These are phyloP conservation scores for Penicillium arizonense DNA, from an alignment of 495 filamentous ascomycete genomes.

Conservation along the genomic window DNA sequence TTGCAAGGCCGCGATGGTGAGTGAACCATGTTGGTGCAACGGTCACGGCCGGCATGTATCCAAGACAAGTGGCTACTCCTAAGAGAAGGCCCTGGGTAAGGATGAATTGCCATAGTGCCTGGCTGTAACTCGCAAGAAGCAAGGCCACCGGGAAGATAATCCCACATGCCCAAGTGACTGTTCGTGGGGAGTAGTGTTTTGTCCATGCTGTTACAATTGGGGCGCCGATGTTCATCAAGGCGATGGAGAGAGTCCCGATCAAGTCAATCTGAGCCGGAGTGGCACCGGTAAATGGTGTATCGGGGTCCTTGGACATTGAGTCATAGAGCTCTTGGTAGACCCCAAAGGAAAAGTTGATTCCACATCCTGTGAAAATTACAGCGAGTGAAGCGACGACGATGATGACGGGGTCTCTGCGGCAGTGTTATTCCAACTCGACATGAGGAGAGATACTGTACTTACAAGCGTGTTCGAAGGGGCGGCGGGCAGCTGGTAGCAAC, in stretches of 20 bases:
- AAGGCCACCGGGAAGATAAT: constrained; percentile 26
- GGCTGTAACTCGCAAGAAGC: constrained; percentile 35
- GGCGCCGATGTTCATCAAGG: constrained; percentile 44
- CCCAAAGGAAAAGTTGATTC: constrained; percentile 45
- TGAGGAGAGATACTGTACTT: neutral
- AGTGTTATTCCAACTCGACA: neutral
- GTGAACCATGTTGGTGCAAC: constrained; percentile 38
- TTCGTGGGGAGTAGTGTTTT: constrained; percentile 34
- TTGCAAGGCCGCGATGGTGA: constrained; percentile 31
- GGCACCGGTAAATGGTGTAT: constrained; percentile 37
- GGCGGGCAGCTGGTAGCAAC: neutral
- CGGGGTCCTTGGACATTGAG: constrained; percentile 25
- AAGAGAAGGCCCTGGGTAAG: constrained; percentile 39
- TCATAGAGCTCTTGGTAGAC: constrained; percentile 49
- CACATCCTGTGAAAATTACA: constrained; percentile 40
- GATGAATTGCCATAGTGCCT: constrained; percentile 38
- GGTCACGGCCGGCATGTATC: constrained; percentile 39
- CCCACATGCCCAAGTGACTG: constrained; percentile 29
- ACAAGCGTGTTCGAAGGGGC: constrained; percentile 6
- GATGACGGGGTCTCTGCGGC: constrained; percentile 17
- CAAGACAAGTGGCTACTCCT: constrained; percentile 35
- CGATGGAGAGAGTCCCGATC: constrained; percentile 42
- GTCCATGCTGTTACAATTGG: constrained; percentile 37
- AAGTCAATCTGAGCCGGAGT: constrained; percentile 40
- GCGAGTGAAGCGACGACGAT: constrained; percentile 30